Conservation (phyloP, 352 stramenopile species). For the Pythium volutum region DNA sequence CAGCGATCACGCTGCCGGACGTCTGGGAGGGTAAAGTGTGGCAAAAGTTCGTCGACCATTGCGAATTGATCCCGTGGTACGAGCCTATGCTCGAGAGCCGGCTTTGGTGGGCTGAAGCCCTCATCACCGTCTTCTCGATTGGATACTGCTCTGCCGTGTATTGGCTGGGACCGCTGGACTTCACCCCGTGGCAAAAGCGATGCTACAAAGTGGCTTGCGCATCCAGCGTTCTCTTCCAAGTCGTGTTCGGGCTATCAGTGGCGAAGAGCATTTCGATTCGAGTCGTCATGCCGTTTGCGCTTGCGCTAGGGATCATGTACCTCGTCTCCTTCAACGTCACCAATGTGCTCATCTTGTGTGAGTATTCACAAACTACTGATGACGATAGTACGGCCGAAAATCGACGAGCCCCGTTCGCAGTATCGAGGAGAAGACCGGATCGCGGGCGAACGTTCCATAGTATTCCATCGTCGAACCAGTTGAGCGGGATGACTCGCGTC, state of each 20-base stretch:
- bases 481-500: constrained; percentile 20
- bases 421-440: not conserved
- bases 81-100: constrained; percentile 27
- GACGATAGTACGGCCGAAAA: not conserved
- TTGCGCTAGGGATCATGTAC: constrained; percentile 32
- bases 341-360: constrained; percentile 53
- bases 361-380: constrained; percentile 20
- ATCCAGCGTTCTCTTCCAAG: constrained; percentile 32
- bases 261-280: constrained; percentile 26
- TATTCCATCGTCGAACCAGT: constrained; percentile 15
- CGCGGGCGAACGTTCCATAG: constrained; percentile 12
- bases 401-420: not conserved
- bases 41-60: constrained; percentile 27
- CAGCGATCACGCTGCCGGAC: constrained; percentile 13
- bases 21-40: constrained; percentile 23
- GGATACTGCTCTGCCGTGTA: constrained; percentile 36
- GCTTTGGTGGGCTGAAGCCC: constrained; percentile 39
- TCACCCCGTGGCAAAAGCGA: constrained; percentile 46
- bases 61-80: constrained; percentile 30
- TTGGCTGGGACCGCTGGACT: constrained; percentile 52
- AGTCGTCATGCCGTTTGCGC: constrained; percentile 34
- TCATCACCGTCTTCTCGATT: constrained; percentile 51
- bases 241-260: constrained; percentile 36
- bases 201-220: constrained; percentile 38
- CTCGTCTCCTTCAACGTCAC: constrained; percentile 54